Conservation (phyloP, 345 rosid genomes). For the Populus simonii region DNA sequence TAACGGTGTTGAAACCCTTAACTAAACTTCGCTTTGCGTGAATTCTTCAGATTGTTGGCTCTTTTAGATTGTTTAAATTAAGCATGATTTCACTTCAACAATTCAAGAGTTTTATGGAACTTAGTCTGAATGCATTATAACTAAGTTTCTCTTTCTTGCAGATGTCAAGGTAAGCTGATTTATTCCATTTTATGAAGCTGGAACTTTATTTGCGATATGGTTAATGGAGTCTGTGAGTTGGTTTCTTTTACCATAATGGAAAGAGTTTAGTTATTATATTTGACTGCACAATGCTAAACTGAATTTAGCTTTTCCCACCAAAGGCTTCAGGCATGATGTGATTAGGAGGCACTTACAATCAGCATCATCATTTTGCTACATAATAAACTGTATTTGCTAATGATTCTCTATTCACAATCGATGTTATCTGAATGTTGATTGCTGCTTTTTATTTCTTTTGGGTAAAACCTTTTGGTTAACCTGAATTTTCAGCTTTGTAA, state of each 20-base stretch:
- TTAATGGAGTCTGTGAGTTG: conserved; percentile 15
- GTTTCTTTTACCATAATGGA: conserved; percentile 1
- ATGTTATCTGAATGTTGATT: too few species aligned
- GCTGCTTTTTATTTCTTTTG: background rate
- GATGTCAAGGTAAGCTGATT: conserved; percentile 82
- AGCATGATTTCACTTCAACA: background rate
- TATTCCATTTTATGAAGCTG: conserved; percentile 23
- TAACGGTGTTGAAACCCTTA: background rate
- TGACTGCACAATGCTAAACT: background rate
- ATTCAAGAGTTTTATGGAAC: background rate
- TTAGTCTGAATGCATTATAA: conserved; percentile 8
- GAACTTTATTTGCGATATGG: conserved; percentile 20
- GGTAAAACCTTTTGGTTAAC: background rate
- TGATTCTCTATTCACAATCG: background rate
- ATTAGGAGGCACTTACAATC: too few species aligned
- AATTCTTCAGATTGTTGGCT: background rate
- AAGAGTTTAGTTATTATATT: background rate
- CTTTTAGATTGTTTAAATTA: background rate
- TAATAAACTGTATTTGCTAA: background rate
- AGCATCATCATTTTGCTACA: background rate
- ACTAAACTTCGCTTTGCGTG: background rate
- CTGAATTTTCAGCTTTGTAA: background rate
- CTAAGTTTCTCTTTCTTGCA: conserved; percentile 45
- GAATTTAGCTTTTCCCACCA: background rate
- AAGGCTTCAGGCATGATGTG: background rate